Evolutionary conservation across 1,284 basidiomycete species (phyloP), one percentile per base, ranked within the genome.

Genomic region (Schizophyllum commune): DNA sequence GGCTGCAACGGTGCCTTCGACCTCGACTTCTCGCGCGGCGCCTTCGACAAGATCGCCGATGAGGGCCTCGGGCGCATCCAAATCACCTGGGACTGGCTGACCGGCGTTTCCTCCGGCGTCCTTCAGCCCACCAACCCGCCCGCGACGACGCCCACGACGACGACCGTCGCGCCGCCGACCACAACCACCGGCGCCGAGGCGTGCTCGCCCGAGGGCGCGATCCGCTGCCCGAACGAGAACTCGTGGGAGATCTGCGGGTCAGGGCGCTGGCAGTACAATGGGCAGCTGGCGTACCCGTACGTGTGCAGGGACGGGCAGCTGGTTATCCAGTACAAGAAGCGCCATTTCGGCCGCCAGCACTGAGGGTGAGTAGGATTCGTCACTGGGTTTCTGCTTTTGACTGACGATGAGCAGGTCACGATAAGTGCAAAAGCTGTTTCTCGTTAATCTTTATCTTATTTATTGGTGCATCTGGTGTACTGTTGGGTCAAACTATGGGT

Each of bases 1-100:
- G 66, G 67, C 19, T 71, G 69, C 56, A 53, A 51, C 1, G 65
- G 65, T 7, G 58, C 56, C 9, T 61, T 34, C 55, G 68, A 69
- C 57, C 64, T 71, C 32, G 70, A 71, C 55, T 63, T 71, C 22
- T 55, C 53, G 9, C 20, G 27, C 20, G 19, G 53, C 53, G 53
- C 53, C 53, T 55, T 55, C 27, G 53, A 15, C 20, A 9, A 21
- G 53, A 11, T 55, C 53, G 19, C 15, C 20, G 53, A 55, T 13
- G 4, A 15, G 4, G 27, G 53, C 53, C 20, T 21, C 27, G 53
- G 53, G 13, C 53, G 19, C 53, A 21, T 55, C 19, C 20, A 55
- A 6, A 55, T 55, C 53, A 27, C 19, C 53, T 55, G 53, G 53
- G 39, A 47, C 39, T 55, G 53, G 53, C 19, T 55, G 5, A 27